Evolutionary conservation across 495 filamentous ascomycete species (phyloP).

Genomic region (Penicillium cosmopolitanum): DNA sequence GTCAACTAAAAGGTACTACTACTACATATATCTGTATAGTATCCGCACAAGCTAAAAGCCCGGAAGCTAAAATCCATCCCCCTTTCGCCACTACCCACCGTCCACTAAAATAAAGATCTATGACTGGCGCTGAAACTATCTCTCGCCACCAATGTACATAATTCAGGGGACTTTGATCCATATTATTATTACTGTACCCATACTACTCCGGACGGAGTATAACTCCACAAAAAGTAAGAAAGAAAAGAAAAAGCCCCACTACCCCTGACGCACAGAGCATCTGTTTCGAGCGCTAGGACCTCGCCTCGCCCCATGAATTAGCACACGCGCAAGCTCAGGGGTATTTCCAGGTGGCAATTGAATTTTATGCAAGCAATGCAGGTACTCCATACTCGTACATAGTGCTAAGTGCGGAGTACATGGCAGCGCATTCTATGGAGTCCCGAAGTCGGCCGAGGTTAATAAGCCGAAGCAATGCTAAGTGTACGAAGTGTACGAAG

Average conservation of each 20-base stretch:
- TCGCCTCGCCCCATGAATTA: not conserved
- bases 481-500: not conserved
- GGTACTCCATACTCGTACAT: not conserved
- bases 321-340: not conserved
- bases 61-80: too few species aligned
- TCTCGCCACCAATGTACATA: too few species aligned
- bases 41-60: too few species aligned
- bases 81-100: too few species aligned
- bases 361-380: not conserved
- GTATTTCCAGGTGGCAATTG: not conserved
- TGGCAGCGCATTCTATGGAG: too few species aligned
- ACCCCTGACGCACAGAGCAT: slow-evolving; percentile 2
- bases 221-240: not conserved
- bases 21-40: too few species aligned
- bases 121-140: too few species aligned
- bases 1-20: too few species aligned
- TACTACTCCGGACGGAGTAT: not conserved
- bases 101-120: too few species aligned
- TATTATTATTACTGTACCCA: too few species aligned
- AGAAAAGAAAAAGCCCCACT: not conserved
- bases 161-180: too few species aligned
- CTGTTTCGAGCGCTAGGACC: not conserved
- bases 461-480: not conserved
- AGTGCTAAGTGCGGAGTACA: too few species aligned
- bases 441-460: not conserved